These are phyloP conservation scores for Diaporthe longicolla DNA, from an alignment of 2,329 filamentous ascomycete genomes.

Conservation along the genomic window DNA sequence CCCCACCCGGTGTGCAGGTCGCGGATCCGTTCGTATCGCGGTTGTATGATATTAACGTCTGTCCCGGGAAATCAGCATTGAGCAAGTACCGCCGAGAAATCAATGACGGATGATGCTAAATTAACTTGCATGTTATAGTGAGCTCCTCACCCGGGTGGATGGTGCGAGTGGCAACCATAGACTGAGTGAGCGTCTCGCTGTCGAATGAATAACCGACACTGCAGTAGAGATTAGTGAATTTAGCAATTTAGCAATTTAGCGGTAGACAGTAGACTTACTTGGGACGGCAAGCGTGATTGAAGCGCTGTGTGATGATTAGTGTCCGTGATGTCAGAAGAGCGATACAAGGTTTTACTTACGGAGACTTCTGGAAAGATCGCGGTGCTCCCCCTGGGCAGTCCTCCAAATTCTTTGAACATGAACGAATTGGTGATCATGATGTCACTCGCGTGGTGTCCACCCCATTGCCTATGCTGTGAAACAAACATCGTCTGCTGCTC, in stretches of 20 bases:
- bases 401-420: conserved; percentile 22
- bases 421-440: conserved; percentile 26
- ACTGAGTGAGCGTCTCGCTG: conserved; percentile 17
- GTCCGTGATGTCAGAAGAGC: background rate
- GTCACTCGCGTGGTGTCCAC: conserved; percentile 17
- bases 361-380: conserved; percentile 21
- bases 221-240: background rate
- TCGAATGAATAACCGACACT: conserved; percentile 13
- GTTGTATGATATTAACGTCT: background rate
- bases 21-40: background rate
- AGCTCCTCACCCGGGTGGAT: conserved; percentile 19
- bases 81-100: background rate
- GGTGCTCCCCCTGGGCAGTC: background rate
- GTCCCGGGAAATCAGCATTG: background rate
- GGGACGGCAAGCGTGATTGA: conserved; percentile 18
- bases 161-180: background rate
- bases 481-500: conserved; percentile 13
- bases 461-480: conserved; percentile 20
- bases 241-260: background rate
- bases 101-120: background rate
- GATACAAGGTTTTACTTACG: background rate
- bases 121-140: conserved; percentile 19
- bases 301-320: conserved; percentile 13
- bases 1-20: conserved; percentile 1
- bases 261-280: conserved; percentile 7